A percentile compares a stretch with the other conserved stretches of the same genome.
Conservation (phyloP, 768 basidiomycete genomes). For the Rhizopogon vesiculosus region DNA sequence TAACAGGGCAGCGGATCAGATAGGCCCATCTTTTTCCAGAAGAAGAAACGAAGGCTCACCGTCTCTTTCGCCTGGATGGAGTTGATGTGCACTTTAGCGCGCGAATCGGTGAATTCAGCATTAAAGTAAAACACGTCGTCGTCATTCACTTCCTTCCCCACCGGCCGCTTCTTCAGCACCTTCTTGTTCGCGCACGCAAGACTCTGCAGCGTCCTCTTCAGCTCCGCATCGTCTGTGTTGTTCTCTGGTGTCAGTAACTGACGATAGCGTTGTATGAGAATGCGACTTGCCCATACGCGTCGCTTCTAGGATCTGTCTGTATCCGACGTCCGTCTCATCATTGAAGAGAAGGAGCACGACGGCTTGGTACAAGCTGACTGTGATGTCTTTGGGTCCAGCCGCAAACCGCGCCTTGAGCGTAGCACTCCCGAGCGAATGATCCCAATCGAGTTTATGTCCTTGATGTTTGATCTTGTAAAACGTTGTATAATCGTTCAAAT, state of each 20-base stretch:
- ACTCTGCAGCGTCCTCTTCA: constrained; percentile 86
- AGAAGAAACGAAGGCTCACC: constrained; percentile 39
- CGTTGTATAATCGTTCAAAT: constrained; percentile 53
- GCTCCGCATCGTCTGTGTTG: constrained; percentile 58
- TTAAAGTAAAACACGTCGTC: constrained; percentile 81
- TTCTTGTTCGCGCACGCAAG: constrained; percentile 89
- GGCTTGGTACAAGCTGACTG: constrained; percentile 88
- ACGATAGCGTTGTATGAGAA: background rate
- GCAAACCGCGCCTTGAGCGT: constrained; percentile 69
- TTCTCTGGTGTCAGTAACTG: background rate
- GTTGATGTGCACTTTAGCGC: constrained; percentile 85
- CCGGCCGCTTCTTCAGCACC: constrained; percentile 77
- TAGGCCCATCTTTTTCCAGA: background rate
- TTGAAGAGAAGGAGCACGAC: constrained; percentile 88
- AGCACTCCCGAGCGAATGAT: constrained; percentile 82
- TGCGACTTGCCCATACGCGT: constrained; percentile 65
- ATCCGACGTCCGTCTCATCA: constrained; percentile 52
- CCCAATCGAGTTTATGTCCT: constrained; percentile 76
- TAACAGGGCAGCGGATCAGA: background rate
- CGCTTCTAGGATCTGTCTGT: constrained; percentile 60
- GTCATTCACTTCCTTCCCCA: constrained; percentile 72
- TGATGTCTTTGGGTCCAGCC: constrained; percentile 74
- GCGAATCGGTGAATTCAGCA: constrained; percentile 72
- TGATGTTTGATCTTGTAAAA: constrained; percentile 82
- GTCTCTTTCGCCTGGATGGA: constrained; percentile 94